Evolutionary conservation across 441 rosid genomes (phyloP), one percentile per base, ranked within the genome.

Genomic region (Pelargonium fulgidum): DNA sequence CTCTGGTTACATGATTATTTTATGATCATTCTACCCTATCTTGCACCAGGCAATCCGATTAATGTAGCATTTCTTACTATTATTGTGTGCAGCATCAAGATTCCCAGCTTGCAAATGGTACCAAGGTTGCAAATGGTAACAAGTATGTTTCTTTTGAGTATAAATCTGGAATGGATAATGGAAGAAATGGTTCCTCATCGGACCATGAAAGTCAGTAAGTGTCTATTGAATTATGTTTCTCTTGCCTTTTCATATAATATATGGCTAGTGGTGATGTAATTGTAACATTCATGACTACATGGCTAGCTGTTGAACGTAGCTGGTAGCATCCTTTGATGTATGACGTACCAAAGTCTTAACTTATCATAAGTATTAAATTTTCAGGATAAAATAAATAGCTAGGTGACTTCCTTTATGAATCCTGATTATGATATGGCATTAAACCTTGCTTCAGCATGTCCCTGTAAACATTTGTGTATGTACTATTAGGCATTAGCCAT

Each of bases 181-280:
- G 95, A 70, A 91, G 96, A 81, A 84, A 85, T 75, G 98, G 89
- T 78, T 95, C 99, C 65, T 95, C 99, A 62, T 92, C 99, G 5
- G 99, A 95, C 72, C 93, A 70, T 67, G 99, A 95, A 83, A 88
- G 96, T 85, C 99, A 92, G 99, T 95, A 78, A 91, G 99, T 91
- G 72, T 81, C 80, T 62, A 7, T 61, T 66, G 67, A 12, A 72
- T 65, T 66, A 26, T 66, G 36, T 61, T 62, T 8, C 22, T 59
- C 56, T 33, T 33, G 68, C 65, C 67, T 26, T 54, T 68, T 74
- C 7, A 36, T 67, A 56, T 58, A 69, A 62, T 39, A 39, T 48
- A 12, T 64, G 66, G 76, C 22, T 63, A 29, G 56, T 56, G 22
- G 64, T 64, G 41, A 54, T 29, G 29, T 58, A 58, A n/a, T 71